Percentiles rank a stretch among this genome's conserved stretches.
phyloP scores from a whole-genome alignment of 192 early-diverging fungal species.

The Gamsiella multidivaricata region DNA sequence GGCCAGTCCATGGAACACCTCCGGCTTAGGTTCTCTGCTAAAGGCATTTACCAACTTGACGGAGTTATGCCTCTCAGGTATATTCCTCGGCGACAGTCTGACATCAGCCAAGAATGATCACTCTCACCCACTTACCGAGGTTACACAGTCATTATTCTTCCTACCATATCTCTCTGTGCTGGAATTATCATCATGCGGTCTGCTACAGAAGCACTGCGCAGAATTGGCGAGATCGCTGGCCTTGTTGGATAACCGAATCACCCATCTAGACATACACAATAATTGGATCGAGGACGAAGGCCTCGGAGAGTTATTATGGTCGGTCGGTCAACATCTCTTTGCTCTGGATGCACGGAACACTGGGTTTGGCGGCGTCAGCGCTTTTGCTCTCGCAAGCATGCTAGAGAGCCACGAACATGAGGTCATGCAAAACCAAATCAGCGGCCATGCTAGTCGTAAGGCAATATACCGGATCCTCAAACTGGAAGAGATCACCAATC shows the following conservation, averaged over 20 bases:
- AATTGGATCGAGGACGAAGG: conserved; percentile 35
- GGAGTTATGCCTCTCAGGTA: conserved; percentile 16
- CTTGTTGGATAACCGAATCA: conserved; percentile 14
- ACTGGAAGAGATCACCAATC: conserved; percentile 19
- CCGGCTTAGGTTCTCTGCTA: conserved; percentile 4
- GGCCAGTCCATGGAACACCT: neutral
- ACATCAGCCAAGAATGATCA: neutral
- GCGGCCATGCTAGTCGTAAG: neutral
- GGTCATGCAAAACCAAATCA: neutral
- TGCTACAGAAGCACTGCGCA: conserved; percentile 8
- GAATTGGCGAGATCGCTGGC: neutral
- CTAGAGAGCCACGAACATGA: conserved; percentile 9
- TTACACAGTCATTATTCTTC: conserved; percentile 9
- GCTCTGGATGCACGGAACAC: conserved; percentile 21
- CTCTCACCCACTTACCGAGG: neutral
- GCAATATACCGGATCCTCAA: conserved; percentile 11
- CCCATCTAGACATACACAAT: conserved; percentile 34
- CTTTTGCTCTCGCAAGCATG: conserved; percentile 23
- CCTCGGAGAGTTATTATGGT: conserved; percentile 24
- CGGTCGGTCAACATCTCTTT: neutral
- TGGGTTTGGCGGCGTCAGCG: conserved; percentile 24
- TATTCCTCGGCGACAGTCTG: conserved; percentile 8
- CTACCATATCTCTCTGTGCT: conserved; percentile 9
- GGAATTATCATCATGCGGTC: conserved; percentile 17
- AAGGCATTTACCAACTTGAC: conserved; percentile 19